Evolutionary conservation across 148 eudicot genomes (phyloP), one percentile per base, ranked within the genome.

Genomic region (Spergularia marina): DNA sequence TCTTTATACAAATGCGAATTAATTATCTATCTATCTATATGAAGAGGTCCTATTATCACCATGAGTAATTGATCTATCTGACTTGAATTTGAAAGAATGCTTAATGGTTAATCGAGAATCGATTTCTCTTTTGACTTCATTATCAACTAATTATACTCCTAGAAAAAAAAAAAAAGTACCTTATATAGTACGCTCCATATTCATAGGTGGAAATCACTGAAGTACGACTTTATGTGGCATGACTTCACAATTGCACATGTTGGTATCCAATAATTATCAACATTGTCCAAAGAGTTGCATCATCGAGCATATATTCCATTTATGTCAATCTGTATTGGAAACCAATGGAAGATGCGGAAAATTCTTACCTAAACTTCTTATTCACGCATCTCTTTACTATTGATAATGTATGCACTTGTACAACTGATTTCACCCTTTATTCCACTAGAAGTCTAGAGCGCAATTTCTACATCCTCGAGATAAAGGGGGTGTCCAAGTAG

Each of bases 271-370:
- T 41, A 44, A 30, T 44, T 44, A 60, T 44, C 44, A 8, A 49
- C 25, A 36, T 74, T 21, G 65, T 54, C 68, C 23, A 53, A 71
- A 71, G 41, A 77, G 62, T 39, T 12, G 41, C 71, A 70, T 71
- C 65, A 54, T 47, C 56, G 15, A 64, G 44, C 76, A 73, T 72
- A 25, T 64, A 44, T 49, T 57, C 66, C n/a, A 68, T 56, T 47
- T 13, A 20, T 51, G 65, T 71, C 70, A 53, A 62, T 71, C n/a
- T 20, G 40, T 72, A 10, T 67, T 65, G 67, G 78, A 39, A 65
- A 41, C 65, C 71, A 53, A 65, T 20, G 21, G 21, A 75, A 6
- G 62, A 65, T 68, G 14, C 1, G 34, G n/a, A 14, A 53, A 18
- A 21, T 53, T 25, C 0, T 21, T 61, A 25, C 61, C 51, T 10